These are phyloP conservation scores for Coleophoma cylindrospora DNA, from an alignment of 2,329 filamentous ascomycete species.

Conservation along the genomic window DNA sequence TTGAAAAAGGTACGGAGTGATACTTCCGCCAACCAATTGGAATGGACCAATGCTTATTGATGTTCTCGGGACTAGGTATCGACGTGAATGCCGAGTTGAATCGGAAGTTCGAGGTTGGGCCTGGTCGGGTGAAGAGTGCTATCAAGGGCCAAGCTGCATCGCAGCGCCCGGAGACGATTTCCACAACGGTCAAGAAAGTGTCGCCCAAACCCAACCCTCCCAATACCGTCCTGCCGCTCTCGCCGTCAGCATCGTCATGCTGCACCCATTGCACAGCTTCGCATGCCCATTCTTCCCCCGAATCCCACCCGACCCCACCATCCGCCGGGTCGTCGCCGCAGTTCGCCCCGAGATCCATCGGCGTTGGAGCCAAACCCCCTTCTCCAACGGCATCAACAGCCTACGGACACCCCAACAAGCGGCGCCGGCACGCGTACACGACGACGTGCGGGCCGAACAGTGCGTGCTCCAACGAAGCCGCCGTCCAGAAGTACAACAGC, in stretches of 20 bases:
- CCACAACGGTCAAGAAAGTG: neutral
- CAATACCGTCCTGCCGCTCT: neutral
- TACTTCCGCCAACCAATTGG: neutral
- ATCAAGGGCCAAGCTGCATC: no score
- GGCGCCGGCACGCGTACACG: neutral
- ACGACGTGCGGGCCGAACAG: neutral
- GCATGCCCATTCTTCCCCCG: neutral
- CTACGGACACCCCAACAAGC: neutral
- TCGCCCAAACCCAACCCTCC: neutral
- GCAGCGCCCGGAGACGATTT: no score
- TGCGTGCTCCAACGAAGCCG: neutral
- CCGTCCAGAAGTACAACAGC: neutral
- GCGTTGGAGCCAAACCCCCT: neutral
- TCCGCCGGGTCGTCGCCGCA: neutral
- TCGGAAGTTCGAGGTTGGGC: conserved; percentile 76
- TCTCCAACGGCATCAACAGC: neutral
- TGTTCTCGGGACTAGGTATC: conserved; percentile 55
- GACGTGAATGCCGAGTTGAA: conserved; percentile 93
- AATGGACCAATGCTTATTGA: neutral
- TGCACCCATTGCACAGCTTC: neutral
- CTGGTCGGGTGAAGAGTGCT: conserved; percentile 24
- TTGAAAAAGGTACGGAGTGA: conserved; percentile 73
- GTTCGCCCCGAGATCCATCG: neutral
- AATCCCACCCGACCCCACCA: neutral
- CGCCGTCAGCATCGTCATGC: neutral